phyloP scores from a whole-genome alignment of 1,139 yeast species.

The Candida pseudoviswanathii region DNA sequence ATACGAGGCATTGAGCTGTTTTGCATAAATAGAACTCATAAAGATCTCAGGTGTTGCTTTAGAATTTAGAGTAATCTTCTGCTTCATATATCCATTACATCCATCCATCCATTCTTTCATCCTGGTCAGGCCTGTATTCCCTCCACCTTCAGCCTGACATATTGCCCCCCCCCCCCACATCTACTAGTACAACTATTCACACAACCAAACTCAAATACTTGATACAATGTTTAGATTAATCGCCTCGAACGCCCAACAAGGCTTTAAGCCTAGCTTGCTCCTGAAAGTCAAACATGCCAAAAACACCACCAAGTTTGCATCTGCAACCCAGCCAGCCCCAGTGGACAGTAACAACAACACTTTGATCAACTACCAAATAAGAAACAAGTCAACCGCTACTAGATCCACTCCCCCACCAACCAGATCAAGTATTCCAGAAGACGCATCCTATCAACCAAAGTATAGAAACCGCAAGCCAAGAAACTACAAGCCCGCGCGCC shows the following conservation, averaged over 20 bases:
- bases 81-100: no score
- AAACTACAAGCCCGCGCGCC: slow-evolving; percentile 7
- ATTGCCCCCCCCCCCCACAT: background rate
- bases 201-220: background rate
- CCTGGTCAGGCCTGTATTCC: no score
- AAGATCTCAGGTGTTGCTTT: no score
- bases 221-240: slow-evolving; percentile 49
- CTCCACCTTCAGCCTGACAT: background rate
- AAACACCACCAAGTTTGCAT: slow-evolving; percentile 1
- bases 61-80: no score
- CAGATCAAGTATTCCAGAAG: slow-evolving; percentile 5
- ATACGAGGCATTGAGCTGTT: background rate
- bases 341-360: slow-evolving; percentile 9
- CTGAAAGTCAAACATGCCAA: slow-evolving; percentile 39
- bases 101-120: no score
- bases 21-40: slow-evolving; percentile 3
- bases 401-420: background rate
- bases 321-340: slow-evolving; percentile 10
- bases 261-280: slow-evolving; percentile 41
- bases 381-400: slow-evolving; percentile 13
- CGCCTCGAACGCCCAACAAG: slow-evolving; percentile 37
- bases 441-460: slow-evolving; percentile 5
- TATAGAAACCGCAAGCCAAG: background rate
- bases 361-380: slow-evolving; percentile 5
- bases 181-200: background rate